Evolutionary conservation across 148 eudicot species (phyloP), one percentile per base, ranked within the genome.

Genomic region (Rhododendron henanense): DNA sequence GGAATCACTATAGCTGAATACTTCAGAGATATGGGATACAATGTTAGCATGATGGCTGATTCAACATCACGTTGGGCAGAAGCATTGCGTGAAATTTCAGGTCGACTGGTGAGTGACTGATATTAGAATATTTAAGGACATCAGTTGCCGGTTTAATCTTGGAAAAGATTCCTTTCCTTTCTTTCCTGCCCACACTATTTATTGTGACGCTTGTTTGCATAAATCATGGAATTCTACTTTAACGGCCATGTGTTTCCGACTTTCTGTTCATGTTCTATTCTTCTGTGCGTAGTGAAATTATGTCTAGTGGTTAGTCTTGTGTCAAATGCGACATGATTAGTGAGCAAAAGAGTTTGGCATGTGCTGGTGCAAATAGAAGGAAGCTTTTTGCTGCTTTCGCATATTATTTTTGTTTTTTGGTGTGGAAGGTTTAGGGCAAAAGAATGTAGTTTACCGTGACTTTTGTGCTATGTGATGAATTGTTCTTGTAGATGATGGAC

Each of bases 11-110:
- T 97, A 61, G 99, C 99, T 84, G 99, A 97, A 88, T 97, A 97
- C 87, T 97, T 93, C 87, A 94, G 99, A 94, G 98, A 97, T 87
- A 97, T 97, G 99, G 98, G 99, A 31, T 93, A 97, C 98, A 97
- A 97, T 87, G 99, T 97, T 55, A 97, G 99, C 92, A 97, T 97
- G 99, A 97, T 97, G 99, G 99, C 99, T 82, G 99, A 97, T 87
- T 97, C 99, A 85, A 97, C 99, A 65, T 97, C 99, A 67, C 96
- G 99, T 50, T 95, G 99, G 99, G 99, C 99, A 85, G 99, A 97
- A 90, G 99, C 99, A 87, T 89, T 97, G 90, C 98, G 98, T 93
- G 99, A 97, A 93, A 97, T 97, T 90, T 97, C 99, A 25, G 99
- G 99, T 90, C 98, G 99, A 86, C 84, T 97, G 98, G 99, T 97